Conservation (phyloP, 371 early-diverging fungal species). For the Chytridiales sp. region DNA sequence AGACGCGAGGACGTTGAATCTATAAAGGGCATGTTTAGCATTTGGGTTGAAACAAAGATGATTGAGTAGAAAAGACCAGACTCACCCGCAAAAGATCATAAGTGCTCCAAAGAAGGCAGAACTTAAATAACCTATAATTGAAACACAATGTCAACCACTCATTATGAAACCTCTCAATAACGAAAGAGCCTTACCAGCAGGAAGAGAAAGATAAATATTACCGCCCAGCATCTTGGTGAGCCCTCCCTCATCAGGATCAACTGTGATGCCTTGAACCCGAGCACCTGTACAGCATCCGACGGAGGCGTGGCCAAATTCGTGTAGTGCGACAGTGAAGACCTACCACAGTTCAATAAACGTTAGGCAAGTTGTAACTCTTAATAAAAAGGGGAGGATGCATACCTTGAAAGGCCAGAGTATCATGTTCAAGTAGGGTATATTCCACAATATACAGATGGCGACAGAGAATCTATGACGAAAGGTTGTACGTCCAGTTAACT, state of each 20-base stretch:
- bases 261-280: conserved; percentile 82
- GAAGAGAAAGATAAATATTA: conserved; percentile 46
- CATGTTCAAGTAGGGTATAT: conserved; percentile 76
- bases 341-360: not conserved
- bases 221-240: conserved; percentile 73
- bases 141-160: not conserved
- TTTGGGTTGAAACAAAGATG: too few species aligned
- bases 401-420: conserved; percentile 89
- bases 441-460: conserved; percentile 64
- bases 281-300: conserved; percentile 83
- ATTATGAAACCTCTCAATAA: not conserved
- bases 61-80: too few species aligned
- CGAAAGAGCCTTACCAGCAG: conserved; percentile 40
- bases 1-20: conserved; percentile 81
- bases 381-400: not conserved
- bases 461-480: conserved; percentile 13
- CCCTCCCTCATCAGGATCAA: conserved; percentile 94
- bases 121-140: conserved; percentile 41
- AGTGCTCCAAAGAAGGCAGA: conserved; percentile 69
- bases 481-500: not conserved
- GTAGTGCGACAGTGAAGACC: conserved; percentile 76
- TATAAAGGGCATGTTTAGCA: too few species aligned
- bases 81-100: conserved; percentile 88
- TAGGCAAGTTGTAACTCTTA: not conserved
- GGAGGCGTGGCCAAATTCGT: conserved; percentile 53